These are phyloP conservation scores for Clarireedia hainanense DNA, from an alignment of 2,329 filamentous ascomycete genomes.

Conservation along the genomic window DNA sequence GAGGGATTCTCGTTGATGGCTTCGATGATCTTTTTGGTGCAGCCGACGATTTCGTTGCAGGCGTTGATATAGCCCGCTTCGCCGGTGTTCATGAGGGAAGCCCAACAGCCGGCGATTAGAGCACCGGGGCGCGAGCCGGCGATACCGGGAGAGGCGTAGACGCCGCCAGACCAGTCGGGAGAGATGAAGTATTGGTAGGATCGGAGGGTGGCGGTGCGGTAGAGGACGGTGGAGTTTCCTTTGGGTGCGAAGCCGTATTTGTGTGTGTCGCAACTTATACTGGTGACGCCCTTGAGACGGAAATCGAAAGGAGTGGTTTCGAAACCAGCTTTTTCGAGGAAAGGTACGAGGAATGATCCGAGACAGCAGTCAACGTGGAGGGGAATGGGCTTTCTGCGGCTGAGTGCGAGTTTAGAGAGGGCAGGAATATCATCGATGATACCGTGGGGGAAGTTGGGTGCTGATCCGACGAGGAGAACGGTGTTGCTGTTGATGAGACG, in stretches of 20 bases:
- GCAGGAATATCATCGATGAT: slow-evolving; percentile 92
- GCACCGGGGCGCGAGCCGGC: slow-evolving; percentile 89
- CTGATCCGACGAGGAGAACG: slow-evolving; percentile 83
- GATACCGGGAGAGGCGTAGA: slow-evolving; percentile 88
- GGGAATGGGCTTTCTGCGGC: slow-evolving; percentile 73
- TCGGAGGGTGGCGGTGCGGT: slow-evolving; percentile 71
- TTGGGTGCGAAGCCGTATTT: slow-evolving; percentile 99
- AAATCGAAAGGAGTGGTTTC: slow-evolving; percentile 88
- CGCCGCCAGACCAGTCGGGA: slow-evolving; percentile 89
- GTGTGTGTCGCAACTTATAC: slow-evolving; percentile 94
- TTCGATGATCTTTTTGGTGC: slow-evolving; percentile 72
- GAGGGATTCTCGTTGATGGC: slow-evolving; percentile 62
- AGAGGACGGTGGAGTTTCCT: slow-evolving; percentile 88
- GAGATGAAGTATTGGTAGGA: slow-evolving; percentile 95
- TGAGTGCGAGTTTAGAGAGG: slow-evolving; percentile 74
- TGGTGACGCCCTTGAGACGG: slow-evolving; percentile 85
- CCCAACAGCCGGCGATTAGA: slow-evolving; percentile 93
- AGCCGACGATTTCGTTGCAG: slow-evolving; percentile 80
- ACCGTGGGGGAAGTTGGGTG: slow-evolving; percentile 96
- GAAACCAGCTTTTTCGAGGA: slow-evolving; percentile 89
- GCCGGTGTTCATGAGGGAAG: slow-evolving; percentile 79
- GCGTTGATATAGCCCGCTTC: slow-evolving; percentile 82
- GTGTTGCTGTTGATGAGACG: slow-evolving; percentile 93
- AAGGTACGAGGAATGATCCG: slow-evolving; percentile 88
- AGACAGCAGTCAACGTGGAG: slow-evolving; percentile 97